phyloP scores from a whole-genome alignment of 345 rosid genomes.

The Conringia planisiliqua region DNA sequence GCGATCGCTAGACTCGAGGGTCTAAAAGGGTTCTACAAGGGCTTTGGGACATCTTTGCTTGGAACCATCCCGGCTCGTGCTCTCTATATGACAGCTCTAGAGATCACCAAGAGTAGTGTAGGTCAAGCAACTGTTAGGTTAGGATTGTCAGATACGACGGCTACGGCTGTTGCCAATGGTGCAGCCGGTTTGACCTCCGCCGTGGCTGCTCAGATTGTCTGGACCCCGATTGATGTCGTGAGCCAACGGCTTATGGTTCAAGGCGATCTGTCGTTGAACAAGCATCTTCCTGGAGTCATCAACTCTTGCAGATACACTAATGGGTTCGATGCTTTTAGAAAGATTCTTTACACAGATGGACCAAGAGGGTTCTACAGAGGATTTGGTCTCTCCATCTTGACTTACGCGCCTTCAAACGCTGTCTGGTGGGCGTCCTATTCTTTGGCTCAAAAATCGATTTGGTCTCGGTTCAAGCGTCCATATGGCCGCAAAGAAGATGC shows the following conservation, averaged over 20 bases:
- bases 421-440: slow-evolving; percentile 94
- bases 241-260: slow-evolving; percentile 96
- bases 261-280: slow-evolving; percentile 38
- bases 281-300: slow-evolving; percentile 29
- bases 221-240: slow-evolving; percentile 92
- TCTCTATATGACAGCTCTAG: slow-evolving; percentile 83
- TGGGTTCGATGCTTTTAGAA: slow-evolving; percentile 74
- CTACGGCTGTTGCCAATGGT: slow-evolving; percentile 68
- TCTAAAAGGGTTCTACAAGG: slow-evolving; percentile 72
- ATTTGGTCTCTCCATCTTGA: slow-evolving; percentile 76
- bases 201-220: slow-evolving; percentile 83
- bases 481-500: slow-evolving; percentile 31
- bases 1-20: slow-evolving; percentile 72
- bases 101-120: slow-evolving; percentile 79
- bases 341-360: slow-evolving; percentile 60
- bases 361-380: slow-evolving; percentile 80
- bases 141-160: slow-evolving; percentile 69
- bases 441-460: slow-evolving; percentile 51
- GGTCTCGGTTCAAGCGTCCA: slow-evolving; percentile 53
- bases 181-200: slow-evolving; percentile 88
- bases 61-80: slow-evolving; percentile 96
- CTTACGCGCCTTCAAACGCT: slow-evolving; percentile 84
- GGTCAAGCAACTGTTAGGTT: slow-evolving; percentile 64
- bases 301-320: slow-evolving; percentile 47
- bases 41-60: slow-evolving; percentile 83